Percentiles rank a stretch among this genome's conserved stretches.
Evolutionary conservation across 176 grass and related monocot species (phyloP).

Genomic region (Ampelocalamus luodianensis): DNA sequence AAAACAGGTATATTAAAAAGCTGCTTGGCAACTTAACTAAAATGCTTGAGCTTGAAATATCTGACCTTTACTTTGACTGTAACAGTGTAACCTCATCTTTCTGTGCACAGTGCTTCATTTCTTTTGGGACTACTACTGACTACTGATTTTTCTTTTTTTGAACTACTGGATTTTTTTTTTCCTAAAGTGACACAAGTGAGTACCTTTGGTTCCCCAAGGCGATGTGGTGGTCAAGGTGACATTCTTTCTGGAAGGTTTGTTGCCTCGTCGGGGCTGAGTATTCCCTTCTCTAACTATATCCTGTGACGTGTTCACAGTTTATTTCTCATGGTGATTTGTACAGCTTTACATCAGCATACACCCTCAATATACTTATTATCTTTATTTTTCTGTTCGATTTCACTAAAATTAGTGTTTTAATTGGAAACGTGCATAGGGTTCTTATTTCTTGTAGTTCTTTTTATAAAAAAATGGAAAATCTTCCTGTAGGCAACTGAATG

Average conservation of each 20-base stretch:
- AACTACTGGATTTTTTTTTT: conserved; percentile 36
- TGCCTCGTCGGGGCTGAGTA: neutral
- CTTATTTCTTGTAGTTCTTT: neutral
- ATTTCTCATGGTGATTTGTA: conserved; percentile 4
- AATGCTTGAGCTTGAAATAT: neutral
- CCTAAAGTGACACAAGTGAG: conserved; percentile 81
- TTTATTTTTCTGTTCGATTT: neutral
- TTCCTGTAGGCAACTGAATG: neutral
- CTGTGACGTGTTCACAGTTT: neutral
- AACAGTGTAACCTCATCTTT: neutral
- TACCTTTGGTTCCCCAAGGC: conserved; percentile 85
- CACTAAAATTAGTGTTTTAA: conserved; percentile 4
- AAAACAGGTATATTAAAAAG: conserved; percentile 71
- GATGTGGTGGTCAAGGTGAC: conserved; percentile 97
- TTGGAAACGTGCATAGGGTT: neutral
- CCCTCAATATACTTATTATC: neutral
- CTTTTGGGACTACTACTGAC: neutral
- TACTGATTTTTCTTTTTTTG: neutral
- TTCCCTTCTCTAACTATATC: neutral
- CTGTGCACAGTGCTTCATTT: neutral
- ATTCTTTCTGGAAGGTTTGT: conserved; percentile 93
- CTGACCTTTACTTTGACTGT: neutral
- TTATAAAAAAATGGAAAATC: neutral
- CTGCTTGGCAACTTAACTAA: neutral
- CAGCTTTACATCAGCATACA: neutral